These are phyloP conservation scores for Aphanomyces euteiches DNA, from an alignment of 352 stramenopile genomes.

Conservation along the genomic window DNA sequence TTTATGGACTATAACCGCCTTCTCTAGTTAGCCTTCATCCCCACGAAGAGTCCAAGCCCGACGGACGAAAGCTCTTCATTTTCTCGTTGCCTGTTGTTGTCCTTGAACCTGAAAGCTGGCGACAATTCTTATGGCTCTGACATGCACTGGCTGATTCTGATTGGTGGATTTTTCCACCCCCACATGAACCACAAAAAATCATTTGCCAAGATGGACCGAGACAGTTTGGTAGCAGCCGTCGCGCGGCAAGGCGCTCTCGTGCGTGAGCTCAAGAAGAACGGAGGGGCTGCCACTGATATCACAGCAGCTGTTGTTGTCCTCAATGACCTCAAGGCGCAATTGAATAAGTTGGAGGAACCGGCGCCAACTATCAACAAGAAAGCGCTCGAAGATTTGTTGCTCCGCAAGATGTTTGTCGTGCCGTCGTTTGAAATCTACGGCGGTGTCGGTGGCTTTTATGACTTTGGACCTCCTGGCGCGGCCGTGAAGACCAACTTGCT, in stretches of 20 bases:
- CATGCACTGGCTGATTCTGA: background rate
- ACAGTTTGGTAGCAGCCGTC: constrained; percentile 67
- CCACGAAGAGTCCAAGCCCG: no score
- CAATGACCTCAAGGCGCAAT: constrained; percentile 90
- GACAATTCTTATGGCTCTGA: no score
- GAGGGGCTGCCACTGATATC: constrained; percentile 74
- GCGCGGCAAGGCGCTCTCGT: constrained; percentile 94
- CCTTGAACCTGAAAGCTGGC: no score
- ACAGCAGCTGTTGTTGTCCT: constrained; percentile 91
- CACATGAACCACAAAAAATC: background rate
- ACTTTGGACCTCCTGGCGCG: constrained; percentile 95
- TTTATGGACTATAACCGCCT: no score
- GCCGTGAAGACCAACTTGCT: constrained; percentile 97
- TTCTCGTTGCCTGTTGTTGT: no score
- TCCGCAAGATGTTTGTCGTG: constrained; percentile 99
- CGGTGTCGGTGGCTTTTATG: constrained; percentile 97
- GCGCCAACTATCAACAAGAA: constrained; percentile 76
- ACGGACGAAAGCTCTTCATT: no score
- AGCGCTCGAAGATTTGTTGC: constrained; percentile 95
- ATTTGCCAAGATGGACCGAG: constrained; percentile 5
- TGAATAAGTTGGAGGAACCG: constrained; percentile 76
- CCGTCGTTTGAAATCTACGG: constrained; percentile 99
- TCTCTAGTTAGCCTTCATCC: no score
- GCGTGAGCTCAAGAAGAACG: constrained; percentile 96
- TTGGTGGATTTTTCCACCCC: background rate